Conservation (phyloP, 208 protist species). For the Acanthamoeba sp. region DNA sequence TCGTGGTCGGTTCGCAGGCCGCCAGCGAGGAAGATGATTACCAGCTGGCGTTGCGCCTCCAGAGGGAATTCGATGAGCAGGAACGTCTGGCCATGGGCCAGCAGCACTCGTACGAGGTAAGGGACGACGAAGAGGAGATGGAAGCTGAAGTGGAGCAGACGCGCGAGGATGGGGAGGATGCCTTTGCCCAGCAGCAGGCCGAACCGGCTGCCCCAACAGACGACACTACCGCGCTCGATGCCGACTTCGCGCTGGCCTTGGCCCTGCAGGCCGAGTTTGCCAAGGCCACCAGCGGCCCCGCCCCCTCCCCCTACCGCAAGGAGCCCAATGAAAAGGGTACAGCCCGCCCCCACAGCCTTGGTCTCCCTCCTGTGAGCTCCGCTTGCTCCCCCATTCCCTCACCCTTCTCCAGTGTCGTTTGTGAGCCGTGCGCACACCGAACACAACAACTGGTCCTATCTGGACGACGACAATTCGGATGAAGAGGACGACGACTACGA, state of each 20-base stretch:
- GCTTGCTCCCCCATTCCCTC: background rate
- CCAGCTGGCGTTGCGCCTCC: conserved; percentile 19
- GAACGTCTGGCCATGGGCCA: background rate
- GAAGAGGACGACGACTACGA: conserved; percentile 58
- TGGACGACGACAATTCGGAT: conserved; percentile 6
- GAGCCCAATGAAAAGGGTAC: conserved; percentile 48
- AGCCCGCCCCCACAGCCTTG: background rate
- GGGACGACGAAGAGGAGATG: background rate
- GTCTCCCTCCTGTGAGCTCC: background rate
- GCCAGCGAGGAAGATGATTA: conserved; percentile 6
- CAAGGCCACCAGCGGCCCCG: background rate
- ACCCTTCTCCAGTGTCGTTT: background rate
- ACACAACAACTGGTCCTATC: background rate
- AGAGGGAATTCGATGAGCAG: conserved; percentile 41
- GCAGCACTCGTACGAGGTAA: background rate
- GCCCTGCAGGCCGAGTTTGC: conserved; percentile 36
- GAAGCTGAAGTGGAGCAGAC: background rate
- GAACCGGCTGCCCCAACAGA: background rate
- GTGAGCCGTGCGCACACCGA: conserved; percentile 12
- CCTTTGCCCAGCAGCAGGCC: background rate
- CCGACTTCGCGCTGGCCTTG: conserved; percentile 45
- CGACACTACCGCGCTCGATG: conserved; percentile 22
- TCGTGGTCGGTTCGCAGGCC: background rate
- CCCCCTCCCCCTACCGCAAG: background rate
- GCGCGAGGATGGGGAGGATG: background rate